Evolutionary conservation across 2,329 filamentous ascomycete genomes (phyloP).

Genomic region (Colletotrichum neosansevieriae): DNA sequence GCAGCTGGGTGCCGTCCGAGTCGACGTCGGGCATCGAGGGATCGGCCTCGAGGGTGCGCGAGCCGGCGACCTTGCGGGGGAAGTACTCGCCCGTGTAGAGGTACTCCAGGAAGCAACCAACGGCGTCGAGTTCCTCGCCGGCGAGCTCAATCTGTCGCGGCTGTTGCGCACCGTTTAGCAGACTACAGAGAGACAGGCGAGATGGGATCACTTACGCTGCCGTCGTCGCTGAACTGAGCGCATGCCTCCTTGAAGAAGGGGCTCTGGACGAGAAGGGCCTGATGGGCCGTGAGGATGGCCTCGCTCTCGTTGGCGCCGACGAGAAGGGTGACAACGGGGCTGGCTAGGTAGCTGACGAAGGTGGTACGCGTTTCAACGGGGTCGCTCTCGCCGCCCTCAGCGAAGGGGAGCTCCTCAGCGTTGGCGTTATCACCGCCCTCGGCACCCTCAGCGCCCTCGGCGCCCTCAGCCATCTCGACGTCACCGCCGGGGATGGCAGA

Average conservation of each 20-base stretch:
- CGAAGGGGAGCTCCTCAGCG: conserved; percentile 54
- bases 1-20: conserved; percentile 82
- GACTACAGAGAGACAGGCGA: not conserved
- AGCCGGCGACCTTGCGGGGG: conserved; percentile 73
- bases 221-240: conserved; percentile 70
- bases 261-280: conserved; percentile 79
- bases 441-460: conserved; percentile 28
- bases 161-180: conserved; percentile 44
- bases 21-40: conserved; percentile 75
- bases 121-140: conserved; percentile 77
- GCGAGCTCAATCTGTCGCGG: conserved; percentile 77
- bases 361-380: conserved; percentile 52
- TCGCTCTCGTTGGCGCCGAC: conserved; percentile 71
- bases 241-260: conserved; percentile 78
- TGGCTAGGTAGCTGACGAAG: conserved; percentile 73
- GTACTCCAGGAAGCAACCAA: conserved; percentile 84
- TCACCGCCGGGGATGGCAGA: conserved; percentile 48
- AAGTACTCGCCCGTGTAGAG: conserved; percentile 92
- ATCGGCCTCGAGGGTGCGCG: conserved; percentile 77
- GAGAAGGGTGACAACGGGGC: conserved; percentile 76
- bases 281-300: conserved; percentile 81
- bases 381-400: conserved; percentile 51
- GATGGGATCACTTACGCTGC: conserved; percentile 63
- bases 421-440: conserved; percentile 47
- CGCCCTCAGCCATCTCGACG: conserved; percentile 54